Evolutionary conservation across 1,139 yeast genomes (phyloP).

Genomic region (Protomyces arabidopsidicola): DNA sequence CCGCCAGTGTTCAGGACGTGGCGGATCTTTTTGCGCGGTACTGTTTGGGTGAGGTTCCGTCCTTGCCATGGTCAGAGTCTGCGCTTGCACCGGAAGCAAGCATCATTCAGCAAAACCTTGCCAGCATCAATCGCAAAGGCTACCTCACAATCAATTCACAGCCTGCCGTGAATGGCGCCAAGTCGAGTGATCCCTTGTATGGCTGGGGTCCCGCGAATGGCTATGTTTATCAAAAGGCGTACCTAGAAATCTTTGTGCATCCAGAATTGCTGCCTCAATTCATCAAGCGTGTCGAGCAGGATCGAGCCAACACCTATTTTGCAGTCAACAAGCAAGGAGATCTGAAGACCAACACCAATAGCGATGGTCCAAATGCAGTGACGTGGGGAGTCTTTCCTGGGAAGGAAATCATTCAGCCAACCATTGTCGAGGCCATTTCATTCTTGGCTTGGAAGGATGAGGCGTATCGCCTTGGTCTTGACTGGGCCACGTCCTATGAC

Average conservation of each 20-base stretch:
- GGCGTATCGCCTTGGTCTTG: conserved; percentile 73
- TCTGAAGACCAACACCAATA: conserved; percentile 60
- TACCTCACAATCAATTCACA: conserved; percentile 86
- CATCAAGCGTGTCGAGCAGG: conserved; percentile 45
- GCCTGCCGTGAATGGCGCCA: conserved; percentile 81
- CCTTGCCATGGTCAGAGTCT: conserved; percentile 95
- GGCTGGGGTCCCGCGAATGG: conserved; percentile 98
- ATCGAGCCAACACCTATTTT: conserved; percentile 63
- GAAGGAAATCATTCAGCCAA: conserved; percentile 83
- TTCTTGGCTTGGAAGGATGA: conserved; percentile 97
- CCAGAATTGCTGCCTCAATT: conserved; percentile 47
- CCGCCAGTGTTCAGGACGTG: conserved; percentile 56
- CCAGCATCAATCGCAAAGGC: conserved; percentile 60
- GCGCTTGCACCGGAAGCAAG: conserved; percentile 75
- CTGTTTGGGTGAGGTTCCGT: conserved; percentile 61
- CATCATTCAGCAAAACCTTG: conserved; percentile 55
- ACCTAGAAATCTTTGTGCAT: conserved; percentile 76
- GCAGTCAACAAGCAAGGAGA: conserved; percentile 61
- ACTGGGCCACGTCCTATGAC: conserved; percentile 61
- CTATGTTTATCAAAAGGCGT: conserved; percentile 87
- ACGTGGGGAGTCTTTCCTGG: conserved; percentile 98
- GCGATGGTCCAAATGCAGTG: conserved; percentile 78
- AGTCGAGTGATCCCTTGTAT: conserved; percentile 62
- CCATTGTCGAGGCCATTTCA: conserved; percentile 83
- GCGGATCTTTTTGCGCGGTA: conserved; percentile 59